These are phyloP conservation scores for Effrenium voratum DNA, from an alignment of 73 alveolate genomes.

Conservation along the genomic window DNA sequence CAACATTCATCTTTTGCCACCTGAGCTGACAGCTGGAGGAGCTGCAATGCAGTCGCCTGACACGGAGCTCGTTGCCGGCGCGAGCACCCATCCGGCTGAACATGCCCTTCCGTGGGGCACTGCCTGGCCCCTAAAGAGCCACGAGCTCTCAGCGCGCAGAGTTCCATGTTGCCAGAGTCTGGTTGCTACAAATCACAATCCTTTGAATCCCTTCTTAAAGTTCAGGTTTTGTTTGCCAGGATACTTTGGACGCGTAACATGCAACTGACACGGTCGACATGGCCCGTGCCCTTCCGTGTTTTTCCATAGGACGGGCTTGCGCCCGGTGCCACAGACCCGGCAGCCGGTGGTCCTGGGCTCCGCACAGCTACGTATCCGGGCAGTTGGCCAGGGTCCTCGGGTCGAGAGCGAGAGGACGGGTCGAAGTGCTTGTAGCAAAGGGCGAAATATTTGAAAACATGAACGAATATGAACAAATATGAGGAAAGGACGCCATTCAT, in stretches of 20 bases:
- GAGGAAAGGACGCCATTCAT: too few species aligned
- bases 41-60: conserved; percentile 31
- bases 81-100: conserved; percentile 83
- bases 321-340: conserved; percentile 66
- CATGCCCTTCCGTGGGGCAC: conserved; percentile 92
- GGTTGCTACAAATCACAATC: too few species aligned
- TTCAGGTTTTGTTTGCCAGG: neutral
- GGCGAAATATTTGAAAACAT: neutral
- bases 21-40: neutral
- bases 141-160: neutral
- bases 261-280: neutral
- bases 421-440: neutral
- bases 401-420: too few species aligned
- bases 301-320: conserved; percentile 55
- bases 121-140: conserved; percentile 34
- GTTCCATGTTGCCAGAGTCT: neutral
- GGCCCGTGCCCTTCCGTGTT: neutral
- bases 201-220: neutral
- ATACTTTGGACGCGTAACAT: neutral
- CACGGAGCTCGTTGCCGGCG: conserved; percentile 41
- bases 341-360: conserved; percentile 73
- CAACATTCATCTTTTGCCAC: neutral
- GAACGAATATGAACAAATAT: too few species aligned
- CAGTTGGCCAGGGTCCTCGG: conserved; percentile 48
- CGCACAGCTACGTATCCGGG: conserved; percentile 87